These are phyloP conservation scores for Ganoderma lucidum DNA, from an alignment of 1,284 basidiomycete species.

Conservation along the genomic window DNA sequence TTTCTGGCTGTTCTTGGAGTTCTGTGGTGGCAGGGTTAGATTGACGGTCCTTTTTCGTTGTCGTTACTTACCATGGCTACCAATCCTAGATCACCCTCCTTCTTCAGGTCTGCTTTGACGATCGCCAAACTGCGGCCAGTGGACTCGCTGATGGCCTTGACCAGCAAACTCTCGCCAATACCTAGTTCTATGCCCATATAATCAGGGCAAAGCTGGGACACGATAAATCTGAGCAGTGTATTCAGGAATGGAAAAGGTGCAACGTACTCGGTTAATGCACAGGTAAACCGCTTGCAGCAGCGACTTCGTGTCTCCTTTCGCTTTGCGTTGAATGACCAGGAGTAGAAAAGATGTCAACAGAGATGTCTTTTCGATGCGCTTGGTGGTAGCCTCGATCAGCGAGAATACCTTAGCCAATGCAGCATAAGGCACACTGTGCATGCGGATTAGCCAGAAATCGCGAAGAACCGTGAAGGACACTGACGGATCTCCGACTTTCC, in stretches of 20 bases:
- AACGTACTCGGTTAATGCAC: conserved; percentile 92
- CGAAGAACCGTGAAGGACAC: conserved; percentile 41
- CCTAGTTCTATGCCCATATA: conserved; percentile 97
- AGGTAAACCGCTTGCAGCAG: conserved; percentile 93
- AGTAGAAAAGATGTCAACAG: conserved; percentile 90
- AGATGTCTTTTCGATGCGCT: conserved; percentile 93
- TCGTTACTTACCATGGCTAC: conserved; percentile 83
- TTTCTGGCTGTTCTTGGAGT: conserved; percentile 93
- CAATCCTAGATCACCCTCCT: conserved; percentile 93
- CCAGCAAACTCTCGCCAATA: conserved; percentile 93
- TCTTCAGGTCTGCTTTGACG: conserved; percentile 93
- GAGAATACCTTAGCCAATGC: conserved; percentile 91
- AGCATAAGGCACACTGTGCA: conserved; percentile 87
- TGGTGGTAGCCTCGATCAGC: conserved; percentile 94
- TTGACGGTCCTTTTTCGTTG: neutral
- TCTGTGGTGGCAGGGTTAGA: conserved; percentile 53
- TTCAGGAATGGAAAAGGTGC: neutral
- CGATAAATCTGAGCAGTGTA: neutral
- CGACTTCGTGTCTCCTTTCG: conserved; percentile 70
- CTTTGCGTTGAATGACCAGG: conserved; percentile 88
- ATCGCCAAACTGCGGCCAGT: conserved; percentile 86
- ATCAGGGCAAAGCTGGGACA: conserved; percentile 86
- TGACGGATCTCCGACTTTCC: conserved; percentile 89
- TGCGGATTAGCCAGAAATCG: conserved; percentile 18
- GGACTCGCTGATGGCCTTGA: conserved; percentile 96